Evolutionary conservation across 345 rosid species (phyloP), one percentile per base, ranked within the genome.

Genomic region (Eucalyptus urophylla): DNA sequence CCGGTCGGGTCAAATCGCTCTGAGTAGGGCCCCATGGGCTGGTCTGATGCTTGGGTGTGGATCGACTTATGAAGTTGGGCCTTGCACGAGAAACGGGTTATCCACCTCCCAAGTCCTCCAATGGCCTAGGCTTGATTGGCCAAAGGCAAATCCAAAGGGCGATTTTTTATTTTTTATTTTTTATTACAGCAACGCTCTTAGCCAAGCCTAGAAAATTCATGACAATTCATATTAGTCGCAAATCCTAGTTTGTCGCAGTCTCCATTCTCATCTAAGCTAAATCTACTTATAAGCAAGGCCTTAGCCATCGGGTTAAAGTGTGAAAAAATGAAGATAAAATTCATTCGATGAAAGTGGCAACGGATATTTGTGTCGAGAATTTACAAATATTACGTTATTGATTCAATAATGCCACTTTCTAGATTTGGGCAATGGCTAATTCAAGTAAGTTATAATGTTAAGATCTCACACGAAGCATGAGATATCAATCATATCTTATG

Each of bases 361-460:
- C 6, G 0, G 4, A 1, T 11, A 5, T 19, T 1, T 5, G 1
- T 72, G 7, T 6, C 0, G 5, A 0, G 4, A 72, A 72, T 3
- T 19, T 19, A 6, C 6, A 0, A 40, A 37, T 3, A 8, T 37
- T 19, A 72, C 5, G 1, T 19, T 33, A 31, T 69, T 31, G 22
- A 8, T 65, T 14, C 21, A 1, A n/a, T n/a, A 7, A n/a, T 65
- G 21, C 37, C 76, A 65, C 76, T n/a, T 65, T 65, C 33, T 14
- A 9, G 9, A 65, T 3, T 5, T 29, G 37, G 33, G 37, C 76
- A 33, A 8, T 31, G 43, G 33, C 43, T 33, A 31, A 69, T 69
- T 31, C 3, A 31, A 69, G 43, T 69, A 4, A 0, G 80, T 16
- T 16, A 12, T 31, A 15, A 9, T 8, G 43, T 31, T 8, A 9